Percentiles rank a stretch among this genome's conserved stretches.
Evolutionary conservation across 441 rosid species (phyloP).

Genomic region (Mallotus japonicus): DNA sequence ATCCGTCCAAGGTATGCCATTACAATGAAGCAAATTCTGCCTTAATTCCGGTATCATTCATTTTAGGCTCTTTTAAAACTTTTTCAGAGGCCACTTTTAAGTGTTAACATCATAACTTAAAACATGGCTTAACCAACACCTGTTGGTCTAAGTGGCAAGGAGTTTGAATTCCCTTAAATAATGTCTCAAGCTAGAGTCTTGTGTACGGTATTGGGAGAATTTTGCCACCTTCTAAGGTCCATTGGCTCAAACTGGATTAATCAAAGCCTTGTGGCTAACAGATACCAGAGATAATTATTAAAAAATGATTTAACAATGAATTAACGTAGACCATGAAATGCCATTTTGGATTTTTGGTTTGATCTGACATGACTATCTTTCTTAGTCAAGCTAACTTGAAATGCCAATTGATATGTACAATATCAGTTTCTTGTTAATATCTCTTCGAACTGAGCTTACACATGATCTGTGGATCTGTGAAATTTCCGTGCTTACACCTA

Average conservation of each 20-base stretch:
- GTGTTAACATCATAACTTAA: not conserved
- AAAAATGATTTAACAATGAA: not conserved
- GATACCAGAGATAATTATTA: no score
- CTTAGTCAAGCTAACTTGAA: not conserved
- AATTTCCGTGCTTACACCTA: not conserved
- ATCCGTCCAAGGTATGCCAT: constrained; percentile 75
- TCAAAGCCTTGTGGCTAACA: no score
- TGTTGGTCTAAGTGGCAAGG: no score
- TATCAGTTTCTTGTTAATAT: not conserved
- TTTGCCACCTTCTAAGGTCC: no score
- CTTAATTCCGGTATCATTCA: constrained; percentile 5
- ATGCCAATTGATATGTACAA: not conserved
- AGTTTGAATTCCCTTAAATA: no score
- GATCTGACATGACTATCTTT: no score
- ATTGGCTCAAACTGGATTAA: no score
- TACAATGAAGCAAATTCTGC: constrained; percentile 8
- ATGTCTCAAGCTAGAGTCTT: no score
- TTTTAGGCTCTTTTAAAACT: not conserved
- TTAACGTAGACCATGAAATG: no score
- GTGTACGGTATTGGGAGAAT: no score
- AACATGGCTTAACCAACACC: no score
- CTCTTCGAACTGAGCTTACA: not conserved
- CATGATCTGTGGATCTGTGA: not conserved
- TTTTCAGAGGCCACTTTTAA: not conserved
- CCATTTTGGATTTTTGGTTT: not conserved